phyloP scores from a whole-genome alignment of 2,329 filamentous ascomycete species.

The Domatiomyces globalis region DNA sequence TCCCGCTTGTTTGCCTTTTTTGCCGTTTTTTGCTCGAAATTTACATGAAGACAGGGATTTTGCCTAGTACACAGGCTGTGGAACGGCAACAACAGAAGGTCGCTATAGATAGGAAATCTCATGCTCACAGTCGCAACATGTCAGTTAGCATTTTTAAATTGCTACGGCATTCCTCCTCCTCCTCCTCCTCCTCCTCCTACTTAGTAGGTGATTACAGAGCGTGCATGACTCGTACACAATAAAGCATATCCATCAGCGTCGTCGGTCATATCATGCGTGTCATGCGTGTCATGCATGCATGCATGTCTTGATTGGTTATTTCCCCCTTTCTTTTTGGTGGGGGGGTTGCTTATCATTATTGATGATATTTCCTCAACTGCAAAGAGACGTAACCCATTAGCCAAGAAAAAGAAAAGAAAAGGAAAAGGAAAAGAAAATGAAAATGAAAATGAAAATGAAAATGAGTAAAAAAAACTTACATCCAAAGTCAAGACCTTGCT shows the following conservation, averaged over 20 bases:
- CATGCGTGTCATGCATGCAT: too few relatives aligned
- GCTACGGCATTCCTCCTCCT: too few relatives aligned
- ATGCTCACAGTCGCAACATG: not conserved
- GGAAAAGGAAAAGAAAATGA: too few relatives aligned
- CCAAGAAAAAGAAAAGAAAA: constrained; percentile 15
- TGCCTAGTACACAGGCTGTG: not conserved
- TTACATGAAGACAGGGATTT: not conserved
- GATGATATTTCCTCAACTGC: not conserved
- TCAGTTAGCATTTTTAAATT: too few relatives aligned
- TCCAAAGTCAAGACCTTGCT: constrained; percentile 84
- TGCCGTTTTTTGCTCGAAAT: not conserved
- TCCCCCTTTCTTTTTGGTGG: too few relatives aligned
- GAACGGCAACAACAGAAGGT: not conserved
- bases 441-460: too few relatives aligned
- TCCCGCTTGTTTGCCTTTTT: not conserved
- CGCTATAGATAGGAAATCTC: not conserved
- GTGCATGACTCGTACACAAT: not conserved
- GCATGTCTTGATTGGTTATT: too few relatives aligned
- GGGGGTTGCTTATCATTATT: too few relatives aligned
- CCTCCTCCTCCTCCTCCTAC: too few relatives aligned
- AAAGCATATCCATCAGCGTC: not conserved
- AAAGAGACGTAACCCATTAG: constrained; percentile 16
- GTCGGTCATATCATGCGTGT: not conserved
- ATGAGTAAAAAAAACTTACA: constrained; percentile 47
- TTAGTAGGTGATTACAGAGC: not conserved